phyloP scores from a whole-genome alignment of 352 stramenopile species.

The Phytophthora agathidicida region DNA sequence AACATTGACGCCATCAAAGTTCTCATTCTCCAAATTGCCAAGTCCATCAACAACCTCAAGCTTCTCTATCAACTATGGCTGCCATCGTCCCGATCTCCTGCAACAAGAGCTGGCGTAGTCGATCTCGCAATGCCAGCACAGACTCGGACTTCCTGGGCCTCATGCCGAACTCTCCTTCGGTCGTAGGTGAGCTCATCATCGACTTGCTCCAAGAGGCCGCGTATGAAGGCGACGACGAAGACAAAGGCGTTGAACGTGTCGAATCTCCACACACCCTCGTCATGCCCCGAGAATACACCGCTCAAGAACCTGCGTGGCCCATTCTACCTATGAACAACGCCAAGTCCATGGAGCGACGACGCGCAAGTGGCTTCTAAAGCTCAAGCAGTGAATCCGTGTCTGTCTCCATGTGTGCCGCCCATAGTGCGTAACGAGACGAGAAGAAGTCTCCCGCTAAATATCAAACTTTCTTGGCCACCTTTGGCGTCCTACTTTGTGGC shows the following conservation, averaged over 20 bases:
- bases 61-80: conserved; percentile 36
- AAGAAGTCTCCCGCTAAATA: conserved; percentile 16
- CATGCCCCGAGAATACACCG: conserved; percentile 44
- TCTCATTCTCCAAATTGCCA: conserved; percentile 13
- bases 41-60: conserved; percentile 7
- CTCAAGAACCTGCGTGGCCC: conserved; percentile 17
- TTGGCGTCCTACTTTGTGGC: too few species aligned
- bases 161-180: conserved; percentile 4
- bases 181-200: conserved; percentile 9
- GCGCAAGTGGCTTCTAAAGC: conserved; percentile 34
- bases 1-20: neutral
- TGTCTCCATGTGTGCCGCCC: conserved; percentile 9
- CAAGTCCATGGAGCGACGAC: conserved; percentile 55
- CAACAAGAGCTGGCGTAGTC: conserved; percentile 55
- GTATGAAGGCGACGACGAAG: conserved; percentile 32
- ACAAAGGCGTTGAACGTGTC: conserved; percentile 39
- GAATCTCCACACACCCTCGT: conserved; percentile 49
- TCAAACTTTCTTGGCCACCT: conserved; percentile 10
- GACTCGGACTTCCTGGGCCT: conserved; percentile 35
- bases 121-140: conserved; percentile 55
- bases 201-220: conserved; percentile 10
- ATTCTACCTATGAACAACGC: conserved; percentile 3
- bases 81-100: conserved; percentile 65
- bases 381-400: neutral
- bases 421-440: conserved; percentile 14